These are phyloP conservation scores for Niveomyces coronatus DNA, from an alignment of 2,329 filamentous ascomycete genomes.

Conservation along the genomic window DNA sequence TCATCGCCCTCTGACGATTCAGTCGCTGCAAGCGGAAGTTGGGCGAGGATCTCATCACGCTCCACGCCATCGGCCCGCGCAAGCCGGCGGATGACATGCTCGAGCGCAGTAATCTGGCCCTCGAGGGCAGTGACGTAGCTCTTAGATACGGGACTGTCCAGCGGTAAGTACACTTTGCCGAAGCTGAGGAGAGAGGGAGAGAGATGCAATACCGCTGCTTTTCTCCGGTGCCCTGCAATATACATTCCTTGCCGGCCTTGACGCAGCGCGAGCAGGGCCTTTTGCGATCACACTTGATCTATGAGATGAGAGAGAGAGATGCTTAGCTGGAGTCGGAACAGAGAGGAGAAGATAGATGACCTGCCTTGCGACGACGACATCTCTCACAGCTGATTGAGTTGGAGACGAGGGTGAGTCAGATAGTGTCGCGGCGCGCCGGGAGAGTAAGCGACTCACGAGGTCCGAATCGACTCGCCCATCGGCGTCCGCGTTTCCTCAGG, in stretches of 20 bases:
- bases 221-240: conserved; percentile 30
- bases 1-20: conserved; percentile 12
- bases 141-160: conserved; percentile 30
- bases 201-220: conserved; percentile 28
- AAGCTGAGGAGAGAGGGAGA: neutral
- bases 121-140: conserved; percentile 38
- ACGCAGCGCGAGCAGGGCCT: conserved; percentile 39
- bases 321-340: conserved; percentile 14
- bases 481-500: conserved; percentile 23
- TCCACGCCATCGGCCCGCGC: conserved; percentile 27
- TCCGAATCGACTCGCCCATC: conserved; percentile 25
- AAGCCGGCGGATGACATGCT: conserved; percentile 34
- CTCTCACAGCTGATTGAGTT: conserved; percentile 27
- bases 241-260: conserved; percentile 30
- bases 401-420: too few species aligned
- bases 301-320: conserved; percentile 11
- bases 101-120: conserved; percentile 34
- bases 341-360: neutral
- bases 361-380: conserved; percentile 33
- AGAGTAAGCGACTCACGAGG: conserved; percentile 25
- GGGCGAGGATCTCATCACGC: conserved; percentile 31
- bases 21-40: conserved; percentile 20
- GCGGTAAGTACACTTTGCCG: neutral
- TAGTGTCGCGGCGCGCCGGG: too few species aligned
- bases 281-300: conserved; percentile 44